Evolutionary conservation across 768 basidiomycete genomes (phyloP), one percentile per base, ranked within the genome.

Genomic region (Leucogyrophana mollusca): DNA sequence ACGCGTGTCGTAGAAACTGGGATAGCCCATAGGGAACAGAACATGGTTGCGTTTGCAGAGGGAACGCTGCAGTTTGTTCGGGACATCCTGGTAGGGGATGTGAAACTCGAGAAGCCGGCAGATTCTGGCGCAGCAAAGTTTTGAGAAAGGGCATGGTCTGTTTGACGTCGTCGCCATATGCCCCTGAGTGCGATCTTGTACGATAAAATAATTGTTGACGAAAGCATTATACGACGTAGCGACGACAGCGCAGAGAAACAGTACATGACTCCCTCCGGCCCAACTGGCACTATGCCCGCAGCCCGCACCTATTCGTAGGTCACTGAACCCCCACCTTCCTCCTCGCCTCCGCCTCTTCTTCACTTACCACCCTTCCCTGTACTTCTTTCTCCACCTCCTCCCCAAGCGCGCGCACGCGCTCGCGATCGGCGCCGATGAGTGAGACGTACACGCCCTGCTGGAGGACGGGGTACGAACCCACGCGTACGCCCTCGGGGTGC

Each of bases 391-490:
- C 85, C 5, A 87, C 82, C 58, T 89, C 86, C 41, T 73, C 66
- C 0, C 80, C 85, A 37, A 87, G 68, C 30, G 76, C 73, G 14
- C 69, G 70, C 4, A 88, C 65, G 51, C 74, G 72, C 22, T 70
- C 61, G 52, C 68, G 69, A 38, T 73, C 57, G 22, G 56, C 62
- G 4, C 79, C 82, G 50, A 82, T 83, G 49, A 83, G 66, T 33
- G 78, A 78, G 21, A 86, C 82, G 45, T 82, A 84, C 8, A 87
- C 86, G 13, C 85, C 85, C 34, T 62, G 66, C 46, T 66, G 57
- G 38, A 84, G 62, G 22, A 79, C 73, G 22, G 85, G 83, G 65
- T 89, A 91, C 24, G 85, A 88, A 34, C 94, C 87, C 16, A 94
- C 78, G 60, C 89, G 83, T 39, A 98, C 81, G 9, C 84, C 87